Percentiles rank a stretch among this genome's conserved stretches.
phyloP scores from a whole-genome alignment of 331 rosid genomes.

The Rhamnella rubrinervis region DNA sequence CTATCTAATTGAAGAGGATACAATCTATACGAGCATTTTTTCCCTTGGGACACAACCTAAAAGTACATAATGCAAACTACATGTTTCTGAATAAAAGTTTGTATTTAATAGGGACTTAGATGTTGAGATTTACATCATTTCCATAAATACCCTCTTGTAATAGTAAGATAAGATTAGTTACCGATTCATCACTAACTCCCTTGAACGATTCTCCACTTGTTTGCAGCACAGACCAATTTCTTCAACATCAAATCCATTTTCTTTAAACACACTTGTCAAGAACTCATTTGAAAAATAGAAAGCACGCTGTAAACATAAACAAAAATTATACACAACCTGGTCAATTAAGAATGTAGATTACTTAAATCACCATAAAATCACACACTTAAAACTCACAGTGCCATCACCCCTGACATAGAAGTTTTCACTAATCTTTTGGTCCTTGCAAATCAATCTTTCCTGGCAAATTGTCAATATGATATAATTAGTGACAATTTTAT shows the following conservation, averaged over 20 bases:
- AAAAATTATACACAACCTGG: background rate
- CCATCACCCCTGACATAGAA: slow-evolving; percentile 95
- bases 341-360: slow-evolving; percentile 22
- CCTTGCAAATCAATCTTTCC: slow-evolving; percentile 84
- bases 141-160: background rate
- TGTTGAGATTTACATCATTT: too few species aligned
- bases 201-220: slow-evolving; percentile 87
- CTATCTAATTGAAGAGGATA: too few species aligned
- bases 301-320: slow-evolving; percentile 63
- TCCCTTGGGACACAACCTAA: too few species aligned
- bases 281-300: slow-evolving; percentile 84
- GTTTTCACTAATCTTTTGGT: slow-evolving; percentile 82
- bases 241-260: slow-evolving; percentile 69
- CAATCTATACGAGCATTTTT: too few species aligned
- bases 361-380: background rate
- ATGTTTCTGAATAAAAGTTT: too few species aligned
- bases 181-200: slow-evolving; percentile 84
- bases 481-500: slow-evolving; percentile 4
- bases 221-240: slow-evolving; percentile 77
- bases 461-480: slow-evolving; percentile 23
- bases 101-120: too few species aligned
- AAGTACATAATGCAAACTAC: too few species aligned
- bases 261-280: slow-evolving; percentile 70
- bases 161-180: slow-evolving; percentile 23
- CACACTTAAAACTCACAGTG: slow-evolving; percentile 58